Percentiles rank a stretch among this genome's conserved stretches.
phyloP scores from a whole-genome alignment of 1,284 basidiomycete species.

The Cryptococcus sp. region DNA sequence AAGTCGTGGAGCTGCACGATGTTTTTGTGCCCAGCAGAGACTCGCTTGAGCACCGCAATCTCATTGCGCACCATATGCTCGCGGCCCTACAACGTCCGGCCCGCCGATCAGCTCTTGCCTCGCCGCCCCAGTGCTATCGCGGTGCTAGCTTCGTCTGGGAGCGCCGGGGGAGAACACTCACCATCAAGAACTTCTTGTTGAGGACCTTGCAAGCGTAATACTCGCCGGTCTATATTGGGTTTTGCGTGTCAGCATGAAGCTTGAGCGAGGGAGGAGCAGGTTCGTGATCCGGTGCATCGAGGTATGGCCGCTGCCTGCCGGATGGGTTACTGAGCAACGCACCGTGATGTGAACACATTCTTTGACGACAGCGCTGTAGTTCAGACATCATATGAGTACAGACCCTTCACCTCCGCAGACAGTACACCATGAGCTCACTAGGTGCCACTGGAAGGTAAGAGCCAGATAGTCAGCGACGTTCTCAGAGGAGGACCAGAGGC shows the following conservation, averaged over 20 bases:
- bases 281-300: neutral
- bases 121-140: too few species aligned
- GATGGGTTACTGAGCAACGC: constrained; percentile 45
- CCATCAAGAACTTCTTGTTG: constrained; percentile 92
- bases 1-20: constrained; percentile 93
- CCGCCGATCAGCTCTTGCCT: neutral
- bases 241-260: neutral
- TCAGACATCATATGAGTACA: constrained; percentile 11
- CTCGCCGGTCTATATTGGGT: constrained; percentile 51
- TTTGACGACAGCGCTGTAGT: constrained; percentile 56
- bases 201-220: constrained; percentile 57
- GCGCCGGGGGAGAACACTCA: constrained; percentile 24
- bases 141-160: neutral
- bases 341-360: constrained; percentile 96
- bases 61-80: constrained; percentile 95
- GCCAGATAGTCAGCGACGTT: constrained; percentile 1
- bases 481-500: too few species aligned
- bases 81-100: constrained; percentile 56
- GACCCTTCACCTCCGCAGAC: neutral
- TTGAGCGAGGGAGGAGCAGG: neutral
- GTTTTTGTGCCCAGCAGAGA: constrained; percentile 85
- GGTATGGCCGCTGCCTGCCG: too few species aligned
- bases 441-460: constrained; percentile 37
- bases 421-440: constrained; percentile 31
- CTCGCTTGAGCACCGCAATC: constrained; percentile 89